Percentiles rank a stretch among this genome's conserved stretches.
Evolutionary conservation across 177 flowering plant genomes (phyloP).

Genomic region (Telopea speciosissima): DNA sequence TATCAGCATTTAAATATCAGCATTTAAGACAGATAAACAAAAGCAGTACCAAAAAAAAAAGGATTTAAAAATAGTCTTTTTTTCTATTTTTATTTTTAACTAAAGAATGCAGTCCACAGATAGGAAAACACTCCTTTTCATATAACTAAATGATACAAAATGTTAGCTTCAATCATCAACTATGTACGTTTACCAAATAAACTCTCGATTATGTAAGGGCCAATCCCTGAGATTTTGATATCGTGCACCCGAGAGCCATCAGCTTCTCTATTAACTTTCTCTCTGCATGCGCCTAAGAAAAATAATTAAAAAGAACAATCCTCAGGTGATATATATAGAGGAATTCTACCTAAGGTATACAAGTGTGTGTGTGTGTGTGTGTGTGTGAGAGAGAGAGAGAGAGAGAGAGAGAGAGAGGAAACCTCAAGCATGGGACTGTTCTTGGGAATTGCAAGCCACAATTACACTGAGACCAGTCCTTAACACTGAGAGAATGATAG

Average conservation of each 20-base stretch:
- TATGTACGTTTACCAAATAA: too few species aligned
- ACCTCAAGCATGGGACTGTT: slow-evolving; percentile 84
- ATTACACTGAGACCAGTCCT: slow-evolving; percentile 70
- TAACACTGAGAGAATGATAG: slow-evolving; percentile 34
- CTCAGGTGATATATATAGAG: not conserved
- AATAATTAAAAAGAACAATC: not conserved
- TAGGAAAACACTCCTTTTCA: too few species aligned
- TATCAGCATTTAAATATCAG: too few species aligned
- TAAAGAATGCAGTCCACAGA: too few species aligned
- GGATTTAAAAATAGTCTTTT: too few species aligned
- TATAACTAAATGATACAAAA: too few species aligned
- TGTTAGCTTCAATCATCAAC: too few species aligned
- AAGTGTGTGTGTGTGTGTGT: not conserved
- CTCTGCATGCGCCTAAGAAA: slow-evolving; percentile 63
- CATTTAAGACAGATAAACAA: too few species aligned
- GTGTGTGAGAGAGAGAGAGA: not conserved
- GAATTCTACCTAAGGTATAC: too few species aligned
- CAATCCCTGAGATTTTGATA: slow-evolving; percentile 24
- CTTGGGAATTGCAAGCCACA: slow-evolving; percentile 84
- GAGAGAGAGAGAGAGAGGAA: slow-evolving; percentile 6
- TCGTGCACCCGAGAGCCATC: slow-evolving; percentile 49
- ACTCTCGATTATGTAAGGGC: not conserved
- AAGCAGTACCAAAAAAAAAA: too few species aligned
- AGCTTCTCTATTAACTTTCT: slow-evolving; percentile 58
- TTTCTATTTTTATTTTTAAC: too few species aligned